These are phyloP conservation scores for Knoxdaviesia capensis DNA, from an alignment of 2,329 filamentous ascomycete species.

Conservation along the genomic window DNA sequence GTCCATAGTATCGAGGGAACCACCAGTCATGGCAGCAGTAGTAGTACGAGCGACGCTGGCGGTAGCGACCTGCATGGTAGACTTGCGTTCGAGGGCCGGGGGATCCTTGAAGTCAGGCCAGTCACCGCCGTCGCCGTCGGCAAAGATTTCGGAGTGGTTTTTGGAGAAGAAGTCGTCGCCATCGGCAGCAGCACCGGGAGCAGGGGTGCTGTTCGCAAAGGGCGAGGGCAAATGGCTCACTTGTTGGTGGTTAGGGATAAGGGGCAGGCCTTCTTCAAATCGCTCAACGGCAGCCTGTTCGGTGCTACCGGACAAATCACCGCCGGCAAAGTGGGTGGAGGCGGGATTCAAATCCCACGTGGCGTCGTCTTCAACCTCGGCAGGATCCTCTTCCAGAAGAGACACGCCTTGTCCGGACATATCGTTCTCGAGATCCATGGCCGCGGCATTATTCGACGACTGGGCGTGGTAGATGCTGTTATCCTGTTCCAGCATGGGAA, in stretches of 20 bases:
- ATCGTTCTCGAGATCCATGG: too few relatives aligned
- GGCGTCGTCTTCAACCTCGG: neutral
- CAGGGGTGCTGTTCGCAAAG: neutral
- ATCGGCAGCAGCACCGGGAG: conserved; percentile 10
- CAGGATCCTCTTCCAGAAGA: neutral
- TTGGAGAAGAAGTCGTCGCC: conserved; percentile 43
- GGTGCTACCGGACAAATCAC: conserved; percentile 18
- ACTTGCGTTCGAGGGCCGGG: conserved; percentile 40
- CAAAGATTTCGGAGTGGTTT: conserved; percentile 13
- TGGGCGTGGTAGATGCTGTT: conserved; percentile 17
- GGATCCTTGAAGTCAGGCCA: conserved; percentile 7
- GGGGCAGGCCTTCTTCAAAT: conserved; percentile 49
- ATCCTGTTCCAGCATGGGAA: conserved; percentile 17
- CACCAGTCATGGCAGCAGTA: neutral
- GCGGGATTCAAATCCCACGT: conserved; percentile 2
- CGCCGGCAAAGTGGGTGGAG: conserved; percentile 13
- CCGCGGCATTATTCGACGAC: conserved; percentile 27
- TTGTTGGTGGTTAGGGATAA: conserved; percentile 24
- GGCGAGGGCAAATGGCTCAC: conserved; percentile 1
- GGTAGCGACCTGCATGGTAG: conserved; percentile 35
- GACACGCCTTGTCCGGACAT: too few relatives aligned
- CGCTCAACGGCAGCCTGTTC: conserved; percentile 32
- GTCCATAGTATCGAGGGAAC: conserved; percentile 8
- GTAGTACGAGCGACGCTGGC: conserved; percentile 28
- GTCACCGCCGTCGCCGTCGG: conserved; percentile 9